Conservation (phyloP, 306 rosid species). For the Quercus wislizeni region DNA sequence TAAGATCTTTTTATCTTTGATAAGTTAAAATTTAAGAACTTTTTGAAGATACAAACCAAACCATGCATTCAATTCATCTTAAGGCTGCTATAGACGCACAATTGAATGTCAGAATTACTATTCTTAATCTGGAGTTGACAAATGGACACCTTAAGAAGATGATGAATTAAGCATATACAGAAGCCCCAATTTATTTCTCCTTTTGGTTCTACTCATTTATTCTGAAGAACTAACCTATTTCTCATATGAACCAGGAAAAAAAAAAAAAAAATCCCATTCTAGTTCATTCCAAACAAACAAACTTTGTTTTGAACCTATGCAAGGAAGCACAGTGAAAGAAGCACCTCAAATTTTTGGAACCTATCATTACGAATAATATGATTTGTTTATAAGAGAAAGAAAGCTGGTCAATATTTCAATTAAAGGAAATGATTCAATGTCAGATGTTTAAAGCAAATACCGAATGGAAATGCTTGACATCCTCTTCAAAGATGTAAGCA, state of each 20-base stretch:
- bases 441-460: conserved; percentile 37
- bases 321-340: background rate
- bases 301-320: background rate
- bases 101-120: background rate
- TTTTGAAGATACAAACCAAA: background rate
- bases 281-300: background rate
- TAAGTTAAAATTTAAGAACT: background rate
- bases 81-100: background rate
- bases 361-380: background rate
- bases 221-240: background rate
- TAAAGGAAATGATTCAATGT: background rate
- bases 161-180: background rate
- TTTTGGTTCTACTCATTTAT: background rate
- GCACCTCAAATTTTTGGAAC: background rate
- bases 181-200: background rate
- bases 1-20: background rate
- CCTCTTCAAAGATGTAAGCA: conserved; percentile 92
- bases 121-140: background rate
- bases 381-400: background rate
- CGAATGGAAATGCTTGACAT: conserved; percentile 90
- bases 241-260: background rate
- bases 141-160: background rate
- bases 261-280: background rate
- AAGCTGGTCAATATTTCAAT: background rate
- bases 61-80: background rate